Evolutionary conservation across 225 moss, liverwort and hornwort genomes (phyloP).

Genomic region (Bryum argenteum): DNA sequence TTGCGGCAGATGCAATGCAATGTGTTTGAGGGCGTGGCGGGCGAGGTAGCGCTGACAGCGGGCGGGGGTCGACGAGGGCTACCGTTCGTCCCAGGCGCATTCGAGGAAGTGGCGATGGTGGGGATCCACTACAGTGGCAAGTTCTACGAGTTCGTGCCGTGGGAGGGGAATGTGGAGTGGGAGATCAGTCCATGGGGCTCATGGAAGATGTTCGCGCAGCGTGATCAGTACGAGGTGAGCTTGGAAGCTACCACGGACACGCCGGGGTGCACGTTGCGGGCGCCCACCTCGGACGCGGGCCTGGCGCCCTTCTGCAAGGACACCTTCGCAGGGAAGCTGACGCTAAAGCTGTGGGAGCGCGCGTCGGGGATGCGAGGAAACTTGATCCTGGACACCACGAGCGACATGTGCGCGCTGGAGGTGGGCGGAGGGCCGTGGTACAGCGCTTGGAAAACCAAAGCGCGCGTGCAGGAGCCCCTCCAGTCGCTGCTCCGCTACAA

Average conservation of each 20-base stretch:
- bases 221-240: constrained; percentile 55
- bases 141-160: constrained; percentile 93
- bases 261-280: constrained; percentile 76
- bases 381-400: constrained; percentile 69
- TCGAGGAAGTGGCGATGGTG: constrained; percentile 96
- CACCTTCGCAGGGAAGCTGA: constrained; percentile 76
- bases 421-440: constrained; percentile 97
- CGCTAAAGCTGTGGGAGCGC: constrained; percentile 74
- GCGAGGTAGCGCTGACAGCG: constrained; percentile 81
- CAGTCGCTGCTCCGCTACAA: constrained; percentile 61
- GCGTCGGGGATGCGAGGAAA: constrained; percentile 32
- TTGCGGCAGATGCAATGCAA: constrained; percentile 75
- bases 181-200: constrained; percentile 85
- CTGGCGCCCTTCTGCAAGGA: constrained; percentile 87
- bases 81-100: constrained; percentile 63
- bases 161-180: constrained; percentile 85
- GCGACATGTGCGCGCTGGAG: constrained; percentile 82
- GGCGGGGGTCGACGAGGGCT: constrained; percentile 83
- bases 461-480: constrained; percentile 65
- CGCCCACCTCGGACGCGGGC: constrained; percentile 90
- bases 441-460: constrained; percentile 60
- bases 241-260: constrained; percentile 68
- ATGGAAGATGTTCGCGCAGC: constrained; percentile 78
- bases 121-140: constrained; percentile 77
- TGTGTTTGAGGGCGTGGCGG: constrained; percentile 79